Base-by-base conservation (phyloP, 2,329 filamentous ascomycete species). In the Alternaria burnsii region DNA sequence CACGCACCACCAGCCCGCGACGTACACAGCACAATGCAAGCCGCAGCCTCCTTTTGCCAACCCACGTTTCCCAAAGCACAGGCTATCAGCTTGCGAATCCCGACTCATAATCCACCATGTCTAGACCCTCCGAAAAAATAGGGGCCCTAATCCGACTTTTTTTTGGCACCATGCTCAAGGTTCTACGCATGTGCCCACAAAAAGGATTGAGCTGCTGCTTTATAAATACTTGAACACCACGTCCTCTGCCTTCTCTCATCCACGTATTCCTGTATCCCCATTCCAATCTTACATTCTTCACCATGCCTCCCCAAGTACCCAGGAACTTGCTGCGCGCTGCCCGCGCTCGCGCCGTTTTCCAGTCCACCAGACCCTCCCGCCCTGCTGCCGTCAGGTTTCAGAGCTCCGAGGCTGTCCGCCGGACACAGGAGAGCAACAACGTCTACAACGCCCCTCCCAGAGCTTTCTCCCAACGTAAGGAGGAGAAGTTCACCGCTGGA, bases 231-330 rank as follows among this genome's bases (percentile, higher is more conserved):
- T 51, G 53, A 30, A 22, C 52, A 38, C 22, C 42, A 50, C 18
- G 32, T 59, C 40, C 20, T 43, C 55, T 53, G 18, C 44, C 11
- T 50, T 34, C 30, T 50, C 32, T 30, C 55, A 59, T 61, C 47
- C 48, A 43, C 46, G 46, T 50, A 50, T 50, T 58, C 41, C 18
- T 28, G 18, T 47, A 41, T 44, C 52, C 43, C 42, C 32, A 36
- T 50, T 38, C 26, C 20, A 42, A 32, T 46, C 32, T 52, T 44
- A 24, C 52, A 40, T 57, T 42, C 28, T 36, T 41, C 28, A 50
- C 41, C 36, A 63, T 63, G 61, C 61, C 61, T 61, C 61, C 61
- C 28, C 61, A 63, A 55, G 54, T 63, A 36, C 53, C 61, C 18
- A 61, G 59, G 44, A 63, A 63, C 54, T 43, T 63, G 24, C 50